phyloP scores from a whole-genome alignment of 148 eudicot genomes.

The Silene latifolia region DNA sequence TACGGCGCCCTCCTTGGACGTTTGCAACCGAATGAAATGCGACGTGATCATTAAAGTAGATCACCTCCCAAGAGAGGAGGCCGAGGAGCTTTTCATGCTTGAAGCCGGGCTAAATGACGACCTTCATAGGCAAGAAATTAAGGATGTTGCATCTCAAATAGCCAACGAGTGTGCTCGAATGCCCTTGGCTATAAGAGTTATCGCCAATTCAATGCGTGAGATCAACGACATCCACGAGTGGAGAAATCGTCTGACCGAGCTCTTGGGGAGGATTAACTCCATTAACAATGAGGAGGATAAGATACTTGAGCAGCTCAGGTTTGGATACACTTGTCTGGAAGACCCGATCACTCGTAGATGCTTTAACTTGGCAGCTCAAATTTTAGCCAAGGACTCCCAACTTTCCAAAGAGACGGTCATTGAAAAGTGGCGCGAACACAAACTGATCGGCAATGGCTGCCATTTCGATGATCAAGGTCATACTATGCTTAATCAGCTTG shows the following conservation, averaged over 20 bases:
- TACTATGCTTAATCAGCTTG: too few species aligned
- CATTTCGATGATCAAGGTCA: too few species aligned
- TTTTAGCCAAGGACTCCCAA: background rate
- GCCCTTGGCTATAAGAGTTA: constrained; percentile 19
- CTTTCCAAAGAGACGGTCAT: constrained; percentile 1
- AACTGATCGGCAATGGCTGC: too few species aligned
- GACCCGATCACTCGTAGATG: constrained; percentile 3
- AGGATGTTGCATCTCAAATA: background rate
- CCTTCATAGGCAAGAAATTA: background rate
- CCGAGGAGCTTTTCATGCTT: constrained; percentile 1
- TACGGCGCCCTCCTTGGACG: background rate
- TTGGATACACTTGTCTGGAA: constrained; percentile 13
- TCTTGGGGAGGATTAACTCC: background rate
- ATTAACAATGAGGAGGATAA: constrained; percentile 15
- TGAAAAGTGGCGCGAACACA: too few species aligned
- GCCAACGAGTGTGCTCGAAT: constrained; percentile 15
- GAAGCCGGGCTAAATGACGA: constrained; percentile 1
- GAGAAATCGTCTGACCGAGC: constrained; percentile 10
- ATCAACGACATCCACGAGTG: constrained; percentile 9
- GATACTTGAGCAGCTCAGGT: constrained; percentile 17
- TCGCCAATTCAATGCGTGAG: constrained; percentile 16
- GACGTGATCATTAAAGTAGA: background rate
- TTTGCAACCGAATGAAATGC: constrained; percentile 11
- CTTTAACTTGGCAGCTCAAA: background rate
- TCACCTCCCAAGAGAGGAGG: background rate